Evolutionary conservation across 306 rosid species (phyloP).

Genomic region (Cucurbita ficifolia): DNA sequence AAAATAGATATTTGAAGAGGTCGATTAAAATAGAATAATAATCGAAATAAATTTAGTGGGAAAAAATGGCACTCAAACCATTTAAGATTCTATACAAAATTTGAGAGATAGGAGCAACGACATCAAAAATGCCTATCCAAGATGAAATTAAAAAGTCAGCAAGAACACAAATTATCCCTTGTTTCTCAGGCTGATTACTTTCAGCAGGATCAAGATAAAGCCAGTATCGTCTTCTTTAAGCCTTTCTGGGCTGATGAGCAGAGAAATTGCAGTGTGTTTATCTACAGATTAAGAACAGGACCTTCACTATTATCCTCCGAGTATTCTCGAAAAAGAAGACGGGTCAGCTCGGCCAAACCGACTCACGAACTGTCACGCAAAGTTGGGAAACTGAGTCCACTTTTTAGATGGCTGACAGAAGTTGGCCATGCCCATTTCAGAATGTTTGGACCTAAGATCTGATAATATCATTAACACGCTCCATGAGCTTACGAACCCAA

Average conservation of each 20-base stretch:
- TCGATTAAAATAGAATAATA: neutral
- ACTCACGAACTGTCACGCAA: conserved; percentile 33
- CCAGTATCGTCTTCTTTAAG: neutral
- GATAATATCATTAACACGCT: conserved; percentile 8
- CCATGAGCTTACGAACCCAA: neutral
- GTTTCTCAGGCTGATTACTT: neutral
- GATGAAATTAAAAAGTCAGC: neutral
- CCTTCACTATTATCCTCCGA: neutral
- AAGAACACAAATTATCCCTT: neutral
- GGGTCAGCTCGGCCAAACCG: neutral
- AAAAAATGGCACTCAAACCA: neutral
- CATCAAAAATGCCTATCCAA: neutral
- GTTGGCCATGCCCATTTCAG: conserved; percentile 75
- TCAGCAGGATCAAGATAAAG: neutral
- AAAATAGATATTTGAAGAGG: neutral
- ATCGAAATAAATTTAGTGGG: neutral
- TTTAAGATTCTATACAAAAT: neutral
- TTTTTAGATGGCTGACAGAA: conserved; percentile 60
- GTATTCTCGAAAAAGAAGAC: neutral
- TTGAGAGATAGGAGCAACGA: neutral
- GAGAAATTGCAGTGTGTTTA: neutral
- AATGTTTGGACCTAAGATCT: conserved; percentile 75
- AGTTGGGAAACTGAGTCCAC: conserved; percentile 54
- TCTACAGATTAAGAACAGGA: neutral
- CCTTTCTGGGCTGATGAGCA: neutral